phyloP scores from a whole-genome alignment of 2,329 filamentous ascomycete species.

The Phyllosticta capitalensis region DNA sequence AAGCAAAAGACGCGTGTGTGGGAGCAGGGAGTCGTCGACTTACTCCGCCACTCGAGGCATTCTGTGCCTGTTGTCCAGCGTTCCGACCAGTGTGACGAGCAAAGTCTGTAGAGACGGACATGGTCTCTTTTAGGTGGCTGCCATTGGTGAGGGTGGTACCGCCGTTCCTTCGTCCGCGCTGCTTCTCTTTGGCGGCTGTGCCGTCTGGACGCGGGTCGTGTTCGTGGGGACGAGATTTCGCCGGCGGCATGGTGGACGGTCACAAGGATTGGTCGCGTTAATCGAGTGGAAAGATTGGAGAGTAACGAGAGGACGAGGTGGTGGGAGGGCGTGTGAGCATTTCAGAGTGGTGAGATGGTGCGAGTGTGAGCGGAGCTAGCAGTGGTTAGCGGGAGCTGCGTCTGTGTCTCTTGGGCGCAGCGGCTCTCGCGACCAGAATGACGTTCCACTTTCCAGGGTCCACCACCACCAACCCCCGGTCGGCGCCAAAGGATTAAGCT shows the following conservation, averaged over 20 bases:
- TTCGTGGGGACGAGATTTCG: slow-evolving; percentile 22
- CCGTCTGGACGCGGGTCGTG: slow-evolving; percentile 29
- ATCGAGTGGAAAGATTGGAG: background rate
- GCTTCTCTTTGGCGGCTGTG: slow-evolving; percentile 32
- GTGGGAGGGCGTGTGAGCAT: background rate
- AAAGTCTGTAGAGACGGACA: slow-evolving; percentile 24
- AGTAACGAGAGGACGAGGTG: background rate
- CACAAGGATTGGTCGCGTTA: background rate
- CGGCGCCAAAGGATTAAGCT: background rate
- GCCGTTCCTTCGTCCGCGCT: slow-evolving; percentile 31
- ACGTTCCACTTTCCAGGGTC: background rate
- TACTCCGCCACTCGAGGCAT: slow-evolving; percentile 6
- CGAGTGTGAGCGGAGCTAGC: background rate
- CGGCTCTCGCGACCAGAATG: background rate
- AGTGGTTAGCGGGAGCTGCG: background rate
- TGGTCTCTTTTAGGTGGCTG: slow-evolving; percentile 28
- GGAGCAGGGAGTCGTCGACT: background rate
- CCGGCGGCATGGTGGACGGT: slow-evolving; percentile 26
- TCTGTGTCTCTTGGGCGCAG: background rate
- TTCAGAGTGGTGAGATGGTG: background rate
- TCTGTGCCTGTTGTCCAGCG: slow-evolving; percentile 16
- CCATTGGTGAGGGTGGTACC: slow-evolving; percentile 20
- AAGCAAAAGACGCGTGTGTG: background rate
- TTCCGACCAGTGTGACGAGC: slow-evolving; percentile 22
- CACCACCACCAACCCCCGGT: background rate